Base-by-base conservation (phyloP, 75 land plant genomes). In the Selaginella tamariscina region DNA sequence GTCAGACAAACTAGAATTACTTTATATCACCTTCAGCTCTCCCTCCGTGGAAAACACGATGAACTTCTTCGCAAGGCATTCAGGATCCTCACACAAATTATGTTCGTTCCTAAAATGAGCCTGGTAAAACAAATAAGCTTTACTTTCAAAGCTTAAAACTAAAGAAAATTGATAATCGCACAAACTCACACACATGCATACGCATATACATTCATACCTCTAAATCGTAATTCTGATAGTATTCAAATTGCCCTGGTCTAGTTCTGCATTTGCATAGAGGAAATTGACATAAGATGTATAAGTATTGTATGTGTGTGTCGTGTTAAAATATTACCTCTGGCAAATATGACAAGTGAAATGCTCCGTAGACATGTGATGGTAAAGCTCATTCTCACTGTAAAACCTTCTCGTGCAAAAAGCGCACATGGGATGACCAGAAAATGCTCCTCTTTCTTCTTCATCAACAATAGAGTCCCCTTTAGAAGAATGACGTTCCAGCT, bases 321-420 rank as follows among this genome's bases (percentile, higher is more conserved):
- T n/a, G n/a, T n/a, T n/a, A n/a, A n/a, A n/a, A 5, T 20, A 24
- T 21, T 74, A 95, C 99, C 96, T 84, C 76, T 91, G 92, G 70
- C 99, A 95, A 65, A 95, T 73, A 64, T 90, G 97, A 63, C 99
- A 95, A 5, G 97, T 95, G 67, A 78, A 95, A 75, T 95, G 99
- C 56, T 95, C 99, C 21, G 83, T 87, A 15, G 97, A 85, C 99
- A 95, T 95, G 59, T 91, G 99, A 56, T 79, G 64, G 68, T 84
- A 95, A 28, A 95, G 89, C 67, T 95, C 99, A 76, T 90, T 88
- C 26, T 95, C 96, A 27, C 92, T 96, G 76, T 95, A 95, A 71
- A 85, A 95, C 24, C 84, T 86, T 32, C 74, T 85, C 55, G 62
- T 77, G 74, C 99, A 95, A 64, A 95, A 95, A 49, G 81, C 92